Evolutionary conservation across 495 filamentous ascomycete genomes (phyloP).

Genomic region (Lasiosphaeria hispida): DNA sequence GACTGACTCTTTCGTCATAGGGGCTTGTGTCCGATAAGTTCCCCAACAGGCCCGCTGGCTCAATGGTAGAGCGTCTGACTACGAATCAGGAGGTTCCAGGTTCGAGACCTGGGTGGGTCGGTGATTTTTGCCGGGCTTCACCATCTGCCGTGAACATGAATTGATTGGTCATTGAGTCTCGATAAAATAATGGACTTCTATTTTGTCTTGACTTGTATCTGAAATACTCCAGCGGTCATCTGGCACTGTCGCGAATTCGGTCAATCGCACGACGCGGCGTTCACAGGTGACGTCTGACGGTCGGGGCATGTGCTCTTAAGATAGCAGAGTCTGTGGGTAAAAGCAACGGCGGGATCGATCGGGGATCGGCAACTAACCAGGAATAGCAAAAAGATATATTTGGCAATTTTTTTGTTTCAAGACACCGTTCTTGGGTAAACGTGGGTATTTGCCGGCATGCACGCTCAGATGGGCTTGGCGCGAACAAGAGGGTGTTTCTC

Average conservation of each 20-base stretch:
- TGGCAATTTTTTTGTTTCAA: conserved; percentile 4
- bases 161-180: neutral
- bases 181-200: neutral
- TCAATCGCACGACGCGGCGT: too few species aligned
- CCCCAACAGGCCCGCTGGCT: conserved; percentile 13
- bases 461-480: conserved; percentile 1
- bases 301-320: too few species aligned
- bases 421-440: conserved; percentile 1
- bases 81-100: conserved; percentile 23
- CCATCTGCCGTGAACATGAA: neutral
- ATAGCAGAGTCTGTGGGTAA: neutral
- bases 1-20: too few species aligned
- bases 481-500: neutral
- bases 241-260: too few species aligned
- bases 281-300: too few species aligned
- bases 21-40: too few species aligned
- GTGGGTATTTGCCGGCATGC: neutral
- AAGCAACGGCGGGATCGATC: neutral
- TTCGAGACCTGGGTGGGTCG: conserved; percentile 21
- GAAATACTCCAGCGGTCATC: too few species aligned
- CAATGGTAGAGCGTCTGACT: conserved; percentile 20
- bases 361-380: neutral
- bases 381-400: neutral
- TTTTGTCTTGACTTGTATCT: neutral
- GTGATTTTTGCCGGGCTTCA: conserved; percentile 1